phyloP scores from a whole-genome alignment of 2,329 filamentous ascomycete species.

The Zasmidium citrigriseum region DNA sequence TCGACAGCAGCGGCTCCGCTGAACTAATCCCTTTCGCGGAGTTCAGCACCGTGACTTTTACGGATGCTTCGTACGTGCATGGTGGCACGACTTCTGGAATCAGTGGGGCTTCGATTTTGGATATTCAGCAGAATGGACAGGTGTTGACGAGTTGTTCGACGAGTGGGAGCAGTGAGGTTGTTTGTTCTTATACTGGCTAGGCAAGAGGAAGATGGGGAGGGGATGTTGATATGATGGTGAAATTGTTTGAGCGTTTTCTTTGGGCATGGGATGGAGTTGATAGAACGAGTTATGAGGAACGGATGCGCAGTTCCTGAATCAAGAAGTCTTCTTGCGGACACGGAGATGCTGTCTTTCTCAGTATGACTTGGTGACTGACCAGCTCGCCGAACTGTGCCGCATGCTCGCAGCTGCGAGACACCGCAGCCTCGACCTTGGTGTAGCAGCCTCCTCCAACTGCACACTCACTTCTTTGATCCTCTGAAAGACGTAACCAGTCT shows the following conservation, averaged over 20 bases:
- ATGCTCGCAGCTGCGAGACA: background rate
- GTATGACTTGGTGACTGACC: too few relatives aligned
- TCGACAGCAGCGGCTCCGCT: slow-evolving; percentile 13
- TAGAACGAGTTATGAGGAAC: background rate
- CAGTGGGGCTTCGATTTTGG: slow-evolving; percentile 44
- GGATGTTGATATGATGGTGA: too few relatives aligned
- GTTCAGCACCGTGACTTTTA: slow-evolving; percentile 52
- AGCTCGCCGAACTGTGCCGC: background rate
- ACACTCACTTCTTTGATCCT: too few relatives aligned
- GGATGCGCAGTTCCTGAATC: background rate
- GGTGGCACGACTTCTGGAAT: slow-evolving; percentile 34
- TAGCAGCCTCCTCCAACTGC: too few relatives aligned
- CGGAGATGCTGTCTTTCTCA: too few relatives aligned
- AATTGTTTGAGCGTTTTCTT: background rate
- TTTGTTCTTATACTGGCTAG: slow-evolving; percentile 3
- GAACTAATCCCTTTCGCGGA: slow-evolving; percentile 48
- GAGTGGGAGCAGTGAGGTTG: background rate
- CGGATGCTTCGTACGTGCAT: slow-evolving; percentile 26
- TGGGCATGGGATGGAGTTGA: background rate
- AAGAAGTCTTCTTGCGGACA: background rate
- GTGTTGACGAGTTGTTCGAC: slow-evolving; percentile 13
- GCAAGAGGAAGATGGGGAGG: background rate
- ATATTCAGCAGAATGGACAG: slow-evolving; percentile 46
- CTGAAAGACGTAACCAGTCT: too few relatives aligned
- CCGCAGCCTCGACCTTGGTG: background rate